A percentile compares a stretch with the other conserved stretches of the same genome.
Conservation (phyloP, 495 filamentous ascomycete genomes). For the Parachaetomium inaequale region DNA sequence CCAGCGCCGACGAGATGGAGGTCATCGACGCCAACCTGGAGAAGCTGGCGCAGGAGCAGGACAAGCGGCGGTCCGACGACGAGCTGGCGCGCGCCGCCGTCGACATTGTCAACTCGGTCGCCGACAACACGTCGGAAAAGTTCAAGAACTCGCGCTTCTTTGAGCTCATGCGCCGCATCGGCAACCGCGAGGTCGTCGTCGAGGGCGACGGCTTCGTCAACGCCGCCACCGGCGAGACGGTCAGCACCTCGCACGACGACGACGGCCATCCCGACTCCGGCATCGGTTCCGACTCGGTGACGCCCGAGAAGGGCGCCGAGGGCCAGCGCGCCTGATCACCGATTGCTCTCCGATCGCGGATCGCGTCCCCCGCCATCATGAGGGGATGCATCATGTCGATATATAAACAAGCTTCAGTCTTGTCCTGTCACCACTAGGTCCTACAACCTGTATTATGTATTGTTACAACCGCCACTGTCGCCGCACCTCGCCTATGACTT, state of each 20-base stretch:
- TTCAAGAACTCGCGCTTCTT: slow-evolving; percentile 46
- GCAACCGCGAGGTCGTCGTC: slow-evolving; percentile 38
- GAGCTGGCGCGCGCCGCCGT: slow-evolving; percentile 41
- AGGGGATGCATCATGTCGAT: neutral
- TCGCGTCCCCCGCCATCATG: neutral
- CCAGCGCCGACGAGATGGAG: slow-evolving; percentile 22
- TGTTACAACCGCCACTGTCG: slow-evolving; percentile 12
- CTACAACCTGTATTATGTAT: slow-evolving; percentile 4
- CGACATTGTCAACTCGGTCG: slow-evolving; percentile 38
- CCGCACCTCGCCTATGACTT: neutral
- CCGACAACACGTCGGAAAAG: slow-evolving; percentile 39
- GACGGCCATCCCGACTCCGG: slow-evolving; percentile 1
- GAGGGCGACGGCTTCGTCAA: slow-evolving; percentile 40
- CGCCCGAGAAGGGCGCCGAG: neutral
- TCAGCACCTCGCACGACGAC: slow-evolving; percentile 8
- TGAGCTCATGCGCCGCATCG: slow-evolving; percentile 43
- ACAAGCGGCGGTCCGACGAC: slow-evolving; percentile 23
- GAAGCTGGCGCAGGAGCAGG: slow-evolving; percentile 23
- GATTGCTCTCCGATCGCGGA: neutral
- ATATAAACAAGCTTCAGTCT: neutral
- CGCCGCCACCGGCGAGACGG: slow-evolving; percentile 24
- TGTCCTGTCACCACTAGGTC: neutral
- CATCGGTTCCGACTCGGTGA: neutral
- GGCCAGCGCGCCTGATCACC: neutral
- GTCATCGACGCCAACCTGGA: slow-evolving; percentile 19